Base-by-base conservation (phyloP, 2,329 filamentous ascomycete species). In the Pezicula rhizophila region DNA sequence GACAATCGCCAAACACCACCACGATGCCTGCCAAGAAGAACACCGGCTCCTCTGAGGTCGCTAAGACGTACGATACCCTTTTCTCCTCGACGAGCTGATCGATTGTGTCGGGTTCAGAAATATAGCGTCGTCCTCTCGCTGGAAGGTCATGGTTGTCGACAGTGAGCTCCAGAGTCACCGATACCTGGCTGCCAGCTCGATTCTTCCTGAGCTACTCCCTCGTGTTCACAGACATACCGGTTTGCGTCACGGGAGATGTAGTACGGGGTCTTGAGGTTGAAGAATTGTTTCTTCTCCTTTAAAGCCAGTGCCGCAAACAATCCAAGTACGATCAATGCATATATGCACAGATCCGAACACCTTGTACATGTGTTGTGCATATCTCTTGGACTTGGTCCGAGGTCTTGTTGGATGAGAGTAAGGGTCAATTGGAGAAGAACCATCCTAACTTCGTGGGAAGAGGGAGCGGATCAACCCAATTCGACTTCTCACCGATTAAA, bases 101-200 rank as follows among this genome's bases (percentile, higher is more conserved):
- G 54, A 55, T 49, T 55, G 53, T 52, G 54, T 52, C 57, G 56
- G 58, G 49, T 60, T 58, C 56, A 57, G 59, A 52, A 58, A 86
- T 89, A 88, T 89, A 88, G 85, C 79, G 81, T 80, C 78, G 86
- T 89, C 83, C 83, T 86, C 82, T 89, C 81, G 83, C 86, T 89
- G 83, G 84, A 58, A 51, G 52, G 40, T 53, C 56, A 57, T 48
- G 45, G 50, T 10, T 54, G 52, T 61, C 52, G 56, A 57, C 48
- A 49, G 53, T 57, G 51, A 56, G 59, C 58, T 60, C 50, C 44
- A 54, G 58, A 60, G 58, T 58, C 78, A 68, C 72, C 69, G 70
- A 70, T 68, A 61, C 61, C 48, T 60, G 60, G 64, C 74, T 74
- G 77, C 82, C 84, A 89, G 86, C 85, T 90, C 86, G 85, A 90